Percentiles rank a stretch among this genome's conserved stretches.
phyloP scores from a whole-genome alignment of 306 rosid species.

The Malus sylvestris region DNA sequence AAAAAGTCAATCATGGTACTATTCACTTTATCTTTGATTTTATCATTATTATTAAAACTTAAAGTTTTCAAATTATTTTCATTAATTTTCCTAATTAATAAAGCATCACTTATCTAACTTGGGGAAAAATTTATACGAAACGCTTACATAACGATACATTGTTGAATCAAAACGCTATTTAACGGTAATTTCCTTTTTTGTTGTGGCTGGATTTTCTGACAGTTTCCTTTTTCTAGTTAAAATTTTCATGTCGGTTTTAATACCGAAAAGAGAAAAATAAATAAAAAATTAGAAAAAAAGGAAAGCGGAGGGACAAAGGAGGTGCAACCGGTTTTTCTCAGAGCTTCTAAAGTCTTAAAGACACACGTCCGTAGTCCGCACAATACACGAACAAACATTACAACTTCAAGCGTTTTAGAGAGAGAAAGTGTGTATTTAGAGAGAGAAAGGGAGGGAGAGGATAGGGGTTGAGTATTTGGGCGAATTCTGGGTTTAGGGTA shows the following conservation, averaged over 20 bases:
- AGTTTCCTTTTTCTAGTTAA: background rate
- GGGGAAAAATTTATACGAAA: too few species aligned
- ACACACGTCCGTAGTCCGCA: background rate
- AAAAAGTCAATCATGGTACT: too few species aligned
- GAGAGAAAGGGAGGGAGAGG: background rate
- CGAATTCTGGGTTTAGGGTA: background rate
- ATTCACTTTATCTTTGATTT: too few species aligned
- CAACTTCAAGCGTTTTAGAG: background rate
- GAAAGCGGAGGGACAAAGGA: background rate
- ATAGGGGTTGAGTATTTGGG: background rate
- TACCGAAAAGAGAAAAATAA: background rate
- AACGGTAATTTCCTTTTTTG: too few species aligned
- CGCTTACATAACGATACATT: too few species aligned
- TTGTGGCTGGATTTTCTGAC: too few species aligned
- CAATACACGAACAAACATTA: background rate
- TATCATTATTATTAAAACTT: too few species aligned
- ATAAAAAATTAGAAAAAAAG: background rate
- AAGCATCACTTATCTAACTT: too few species aligned
- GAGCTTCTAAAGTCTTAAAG: background rate
- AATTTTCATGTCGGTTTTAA: constrained; percentile 12
- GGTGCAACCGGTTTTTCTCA: constrained; percentile 17
- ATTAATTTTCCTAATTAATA: too few species aligned
- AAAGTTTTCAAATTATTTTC: too few species aligned
- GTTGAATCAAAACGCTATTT: too few species aligned
- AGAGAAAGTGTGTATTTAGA: background rate